Percentiles rank a stretch among this genome's conserved stretches.
Evolutionary conservation across 495 filamentous ascomycete genomes (phyloP).

Genomic region (Podospora sp.): DNA sequence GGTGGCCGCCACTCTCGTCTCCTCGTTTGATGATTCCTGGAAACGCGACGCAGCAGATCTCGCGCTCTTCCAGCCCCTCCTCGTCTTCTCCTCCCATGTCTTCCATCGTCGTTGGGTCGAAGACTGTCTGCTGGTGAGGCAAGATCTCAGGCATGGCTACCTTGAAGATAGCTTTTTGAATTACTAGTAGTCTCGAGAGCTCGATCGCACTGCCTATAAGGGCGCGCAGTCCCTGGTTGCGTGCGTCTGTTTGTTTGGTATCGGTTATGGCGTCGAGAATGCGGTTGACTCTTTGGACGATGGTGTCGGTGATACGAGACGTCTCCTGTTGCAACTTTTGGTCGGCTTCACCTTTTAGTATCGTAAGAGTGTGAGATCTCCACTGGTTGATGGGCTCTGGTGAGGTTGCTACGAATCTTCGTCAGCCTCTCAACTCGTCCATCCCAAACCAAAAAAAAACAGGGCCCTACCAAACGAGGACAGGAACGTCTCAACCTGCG

Average conservation of each 20-base stretch:
- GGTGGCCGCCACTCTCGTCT: slow-evolving; percentile 56
- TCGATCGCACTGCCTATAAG: slow-evolving; percentile 52
- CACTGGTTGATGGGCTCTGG: slow-evolving; percentile 56
- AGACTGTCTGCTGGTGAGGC: slow-evolving; percentile 50
- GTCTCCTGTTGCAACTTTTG: slow-evolving; percentile 49
- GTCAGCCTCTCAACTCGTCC: background rate
- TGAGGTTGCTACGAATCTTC: slow-evolving; percentile 35
- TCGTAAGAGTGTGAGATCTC: slow-evolving; percentile 55
- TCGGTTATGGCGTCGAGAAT: slow-evolving; percentile 48
- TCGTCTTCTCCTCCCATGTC: slow-evolving; percentile 61
- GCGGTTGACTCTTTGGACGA: slow-evolving; percentile 43
- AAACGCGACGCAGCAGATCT: slow-evolving; percentile 55
- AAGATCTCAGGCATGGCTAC: slow-evolving; percentile 54
- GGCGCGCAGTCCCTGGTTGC: slow-evolving; percentile 49
- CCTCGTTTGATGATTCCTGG: slow-evolving; percentile 58
- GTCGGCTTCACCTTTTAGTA: slow-evolving; percentile 50
- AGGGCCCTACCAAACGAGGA: slow-evolving; percentile 45
- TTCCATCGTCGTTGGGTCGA: slow-evolving; percentile 56
- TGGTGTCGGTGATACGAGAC: slow-evolving; percentile 34
- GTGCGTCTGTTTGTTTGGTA: slow-evolving; percentile 40
- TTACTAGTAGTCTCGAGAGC: slow-evolving; percentile 52
- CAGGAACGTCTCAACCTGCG: slow-evolving; percentile 50
- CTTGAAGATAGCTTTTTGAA: slow-evolving; percentile 56
- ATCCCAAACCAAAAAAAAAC: background rate
- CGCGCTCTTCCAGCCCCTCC: slow-evolving; percentile 43